Percentiles rank a stretch among this genome's conserved stretches.
phyloP scores from a whole-genome alignment of 352 stramenopile species.

The Pythium aphanidermatum region DNA sequence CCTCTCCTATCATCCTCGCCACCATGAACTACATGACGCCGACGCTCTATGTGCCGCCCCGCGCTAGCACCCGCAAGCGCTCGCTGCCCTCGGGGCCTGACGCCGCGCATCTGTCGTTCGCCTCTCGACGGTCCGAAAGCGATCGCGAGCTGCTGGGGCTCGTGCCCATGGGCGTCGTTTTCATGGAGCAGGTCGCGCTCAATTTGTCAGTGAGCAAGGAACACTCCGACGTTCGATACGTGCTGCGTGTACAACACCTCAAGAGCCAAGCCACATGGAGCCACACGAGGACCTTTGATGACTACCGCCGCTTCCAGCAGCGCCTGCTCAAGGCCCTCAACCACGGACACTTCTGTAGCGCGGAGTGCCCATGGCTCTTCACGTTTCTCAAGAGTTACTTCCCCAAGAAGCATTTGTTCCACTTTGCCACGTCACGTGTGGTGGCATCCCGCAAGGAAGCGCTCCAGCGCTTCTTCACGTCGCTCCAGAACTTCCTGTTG shows the following conservation, averaged over 20 bases:
- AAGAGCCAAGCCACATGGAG: constrained; percentile 35
- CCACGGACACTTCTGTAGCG: constrained; percentile 68
- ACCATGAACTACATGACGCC: too few species aligned
- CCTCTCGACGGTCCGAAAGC: constrained; percentile 20
- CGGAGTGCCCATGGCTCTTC: constrained; percentile 66
- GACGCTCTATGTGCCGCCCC: too few species aligned
- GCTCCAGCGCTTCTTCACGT: constrained; percentile 55
- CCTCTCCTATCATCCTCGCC: too few species aligned
- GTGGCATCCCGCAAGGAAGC: constrained; percentile 39
- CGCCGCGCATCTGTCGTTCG: constrained; percentile 9
- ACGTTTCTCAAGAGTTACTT: constrained; percentile 78
- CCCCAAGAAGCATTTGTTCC: constrained; percentile 57
- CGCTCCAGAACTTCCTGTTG: constrained; percentile 45
- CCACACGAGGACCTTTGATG: constrained; percentile 53
- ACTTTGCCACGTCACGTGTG: constrained; percentile 37
- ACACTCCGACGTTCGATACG: constrained; percentile 50
- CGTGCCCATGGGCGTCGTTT: constrained; percentile 35
- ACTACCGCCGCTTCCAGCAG: constrained; percentile 68
- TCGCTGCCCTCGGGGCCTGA: constrained; percentile 3
- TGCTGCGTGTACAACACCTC: constrained; percentile 40
- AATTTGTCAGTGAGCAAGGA: constrained; percentile 43
- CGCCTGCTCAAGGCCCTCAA: constrained; percentile 51
- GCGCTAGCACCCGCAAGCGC: constrained; percentile 18
- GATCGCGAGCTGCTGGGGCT: constrained; percentile 21
- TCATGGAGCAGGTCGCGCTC: constrained; percentile 44